phyloP scores from a whole-genome alignment of 2,329 filamentous ascomycete species.

The Aureobasidium sp. region DNA sequence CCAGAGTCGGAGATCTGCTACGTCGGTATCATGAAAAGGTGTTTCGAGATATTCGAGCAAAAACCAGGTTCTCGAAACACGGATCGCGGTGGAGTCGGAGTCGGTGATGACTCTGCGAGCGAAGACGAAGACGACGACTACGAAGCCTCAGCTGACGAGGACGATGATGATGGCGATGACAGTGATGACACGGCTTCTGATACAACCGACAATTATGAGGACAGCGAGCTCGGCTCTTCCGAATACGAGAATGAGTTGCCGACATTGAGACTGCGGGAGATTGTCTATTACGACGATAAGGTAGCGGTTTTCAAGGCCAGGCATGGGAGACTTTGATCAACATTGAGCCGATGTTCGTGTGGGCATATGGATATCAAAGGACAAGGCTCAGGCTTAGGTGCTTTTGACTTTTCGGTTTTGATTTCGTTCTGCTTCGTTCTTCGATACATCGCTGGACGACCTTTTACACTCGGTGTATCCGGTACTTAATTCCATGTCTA shows the following conservation, averaged over 20 bases:
- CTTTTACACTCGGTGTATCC: too few species aligned
- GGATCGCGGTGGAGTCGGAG: neutral
- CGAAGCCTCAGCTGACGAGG: slow-evolving; percentile 26
- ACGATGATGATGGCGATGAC: slow-evolving; percentile 23
- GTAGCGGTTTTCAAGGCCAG: slow-evolving; percentile 73
- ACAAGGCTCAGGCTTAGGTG: neutral
- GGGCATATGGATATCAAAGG: neutral
- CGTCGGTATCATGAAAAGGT: slow-evolving; percentile 68
- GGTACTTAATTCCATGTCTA: neutral
- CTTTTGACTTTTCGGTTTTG: neutral
- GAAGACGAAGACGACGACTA: slow-evolving; percentile 28
- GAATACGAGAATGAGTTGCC: slow-evolving; percentile 32
- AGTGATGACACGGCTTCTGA: slow-evolving; percentile 17
- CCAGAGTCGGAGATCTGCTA: slow-evolving; percentile 73
- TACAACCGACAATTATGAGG: slow-evolving; percentile 15
- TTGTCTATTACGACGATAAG: slow-evolving; percentile 79
- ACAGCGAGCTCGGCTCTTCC: slow-evolving; percentile 22
- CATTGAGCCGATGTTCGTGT: neutral
- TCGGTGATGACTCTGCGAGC: slow-evolving; percentile 14
- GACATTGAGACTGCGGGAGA: slow-evolving; percentile 61
- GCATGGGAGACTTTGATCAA: slow-evolving; percentile 43
- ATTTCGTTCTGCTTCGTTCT: neutral
- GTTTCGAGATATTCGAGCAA: slow-evolving; percentile 72
- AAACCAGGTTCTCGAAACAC: slow-evolving; percentile 29
- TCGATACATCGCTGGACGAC: neutral